Evolutionary conservation across 2,329 filamentous ascomycete genomes (phyloP), one percentile per base, ranked within the genome.

Genomic region (Madurella mycetomatis): DNA sequence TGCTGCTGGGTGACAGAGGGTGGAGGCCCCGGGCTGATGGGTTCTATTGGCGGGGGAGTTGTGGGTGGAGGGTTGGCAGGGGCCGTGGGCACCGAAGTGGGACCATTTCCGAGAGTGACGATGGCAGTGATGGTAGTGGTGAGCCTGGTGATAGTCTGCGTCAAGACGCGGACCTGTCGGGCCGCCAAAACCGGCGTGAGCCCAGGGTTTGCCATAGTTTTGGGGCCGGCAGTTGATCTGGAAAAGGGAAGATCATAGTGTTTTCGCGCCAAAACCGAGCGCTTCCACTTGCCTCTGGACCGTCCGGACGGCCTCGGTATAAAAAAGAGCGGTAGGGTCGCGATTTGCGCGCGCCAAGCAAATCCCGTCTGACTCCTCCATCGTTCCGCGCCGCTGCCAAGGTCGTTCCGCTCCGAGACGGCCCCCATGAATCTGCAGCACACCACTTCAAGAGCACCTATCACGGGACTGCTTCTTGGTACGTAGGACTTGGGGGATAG

Each of bases 51-150:
- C 32, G 19, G 42, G 34, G 49, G 41, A 1, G 58, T 66, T 51
- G 50, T 47, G n/a, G 52, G 16, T 60, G 63, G 12, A 15, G 55
- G 40, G 43, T 57, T 41, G 41, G 59, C 25, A 59, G 61, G 7
- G 18, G 57, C 41, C 41, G 54, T 42, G 32, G 57, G 47, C 8
- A n/a, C 44, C 12, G 32, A 34, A 17, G 39, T 17, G n/a, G 47
- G 56, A 30, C 18, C 56, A 49, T 19, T 54, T 19, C 65, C 65
- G 16, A 67, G 62, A 9, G 70, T 72, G 56, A 74, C 66, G 49
- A 66, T 46, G 4, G 71, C 68, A 11, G 66, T 69, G 53, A 72
- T 68, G n/a, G 71, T 74, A 40, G 70, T 70, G 34, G 61, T 62
- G 4, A 66, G 61, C 8, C 67, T 63, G 13, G 62, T 62, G 31